These are phyloP conservation scores for Anthracocystis walkeri DNA, from an alignment of 1,284 basidiomycete genomes.

Conservation along the genomic window DNA sequence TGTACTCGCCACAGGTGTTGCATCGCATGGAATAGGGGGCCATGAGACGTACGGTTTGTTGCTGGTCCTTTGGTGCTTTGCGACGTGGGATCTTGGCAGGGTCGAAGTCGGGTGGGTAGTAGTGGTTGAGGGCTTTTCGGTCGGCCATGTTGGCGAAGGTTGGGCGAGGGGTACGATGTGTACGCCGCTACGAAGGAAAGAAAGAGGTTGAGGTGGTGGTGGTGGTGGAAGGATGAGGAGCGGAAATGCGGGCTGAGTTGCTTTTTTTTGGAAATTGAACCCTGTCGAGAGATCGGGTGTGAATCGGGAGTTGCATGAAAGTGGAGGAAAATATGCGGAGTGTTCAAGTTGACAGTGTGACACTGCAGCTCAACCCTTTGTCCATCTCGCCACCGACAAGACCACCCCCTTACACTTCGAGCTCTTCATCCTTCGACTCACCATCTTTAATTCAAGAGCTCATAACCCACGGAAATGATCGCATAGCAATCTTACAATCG, in stretches of 20 bases:
- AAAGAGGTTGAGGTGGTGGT: slow-evolving; percentile 9
- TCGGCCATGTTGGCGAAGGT: slow-evolving; percentile 68
- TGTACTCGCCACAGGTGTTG: slow-evolving; percentile 92
- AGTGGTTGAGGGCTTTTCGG: slow-evolving; percentile 71
- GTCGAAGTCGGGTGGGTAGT: slow-evolving; percentile 85
- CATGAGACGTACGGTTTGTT: slow-evolving; percentile 98
- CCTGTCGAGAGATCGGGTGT: background rate
- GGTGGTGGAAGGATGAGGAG: background rate
- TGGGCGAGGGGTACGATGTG: background rate
- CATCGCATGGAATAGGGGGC: slow-evolving; percentile 95
- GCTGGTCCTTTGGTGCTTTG: slow-evolving; percentile 87
- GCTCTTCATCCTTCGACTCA: background rate
- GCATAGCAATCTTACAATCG: background rate
- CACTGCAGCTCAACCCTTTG: background rate
- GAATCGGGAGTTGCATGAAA: background rate
- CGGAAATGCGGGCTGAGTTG: slow-evolving; percentile 14
- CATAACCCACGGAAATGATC: slow-evolving; percentile 7
- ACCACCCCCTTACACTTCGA: background rate
- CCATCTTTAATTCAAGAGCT: background rate
- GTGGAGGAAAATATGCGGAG: slow-evolving; percentile 8
- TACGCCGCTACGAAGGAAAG: slow-evolving; percentile 1
- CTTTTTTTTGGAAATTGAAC: background rate
- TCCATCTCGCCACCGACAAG: slow-evolving; percentile 6
- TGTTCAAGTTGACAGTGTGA: background rate
- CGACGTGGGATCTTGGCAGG: slow-evolving; percentile 93